Conservation (phyloP, 1,139 yeast genomes). For the Lodderomyces elongisporus region DNA sequence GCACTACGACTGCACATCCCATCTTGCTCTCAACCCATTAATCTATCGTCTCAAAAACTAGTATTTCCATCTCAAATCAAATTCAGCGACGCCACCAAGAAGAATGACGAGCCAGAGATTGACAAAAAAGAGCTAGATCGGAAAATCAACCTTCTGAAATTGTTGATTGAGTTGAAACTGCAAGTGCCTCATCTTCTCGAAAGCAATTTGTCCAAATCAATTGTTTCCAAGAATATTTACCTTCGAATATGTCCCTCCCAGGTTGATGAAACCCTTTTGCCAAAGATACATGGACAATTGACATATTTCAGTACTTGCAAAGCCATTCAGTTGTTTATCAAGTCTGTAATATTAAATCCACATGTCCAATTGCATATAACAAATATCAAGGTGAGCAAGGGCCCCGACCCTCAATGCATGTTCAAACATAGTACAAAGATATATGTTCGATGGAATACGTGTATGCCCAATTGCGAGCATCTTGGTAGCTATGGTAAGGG, state of each 20-base stretch:
- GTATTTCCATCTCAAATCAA: too few relatives aligned
- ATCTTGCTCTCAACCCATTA: too few relatives aligned
- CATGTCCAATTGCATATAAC: constrained; percentile 47
- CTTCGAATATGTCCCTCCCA: constrained; percentile 63
- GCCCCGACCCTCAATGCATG: constrained; percentile 28
- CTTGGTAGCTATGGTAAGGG: too few relatives aligned
- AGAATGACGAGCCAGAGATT: neutral
- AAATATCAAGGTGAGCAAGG: constrained; percentile 24
- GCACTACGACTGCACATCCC: too few relatives aligned
- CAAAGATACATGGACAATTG: constrained; percentile 55
- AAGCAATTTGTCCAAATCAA: constrained; percentile 43
- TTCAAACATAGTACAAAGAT: constrained; percentile 47
- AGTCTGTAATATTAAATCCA: constrained; percentile 51
- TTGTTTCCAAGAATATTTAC: constrained; percentile 48
- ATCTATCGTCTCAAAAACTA: too few relatives aligned
- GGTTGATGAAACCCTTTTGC: constrained; percentile 46
- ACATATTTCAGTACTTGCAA: constrained; percentile 53
- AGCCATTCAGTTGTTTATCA: constrained; percentile 50
- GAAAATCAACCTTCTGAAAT: constrained; percentile 58
- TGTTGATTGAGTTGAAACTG: constrained; percentile 46
- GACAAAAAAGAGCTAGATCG: constrained; percentile 13
- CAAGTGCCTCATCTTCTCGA: constrained; percentile 57
- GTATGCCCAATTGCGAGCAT: constrained; percentile 48
- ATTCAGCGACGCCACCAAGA: too few relatives aligned
- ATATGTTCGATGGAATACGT: constrained; percentile 59